These are phyloP conservation scores for Ceratobasidium sp. DNA, from an alignment of 1,284 basidiomycete genomes.

Conservation along the genomic window DNA sequence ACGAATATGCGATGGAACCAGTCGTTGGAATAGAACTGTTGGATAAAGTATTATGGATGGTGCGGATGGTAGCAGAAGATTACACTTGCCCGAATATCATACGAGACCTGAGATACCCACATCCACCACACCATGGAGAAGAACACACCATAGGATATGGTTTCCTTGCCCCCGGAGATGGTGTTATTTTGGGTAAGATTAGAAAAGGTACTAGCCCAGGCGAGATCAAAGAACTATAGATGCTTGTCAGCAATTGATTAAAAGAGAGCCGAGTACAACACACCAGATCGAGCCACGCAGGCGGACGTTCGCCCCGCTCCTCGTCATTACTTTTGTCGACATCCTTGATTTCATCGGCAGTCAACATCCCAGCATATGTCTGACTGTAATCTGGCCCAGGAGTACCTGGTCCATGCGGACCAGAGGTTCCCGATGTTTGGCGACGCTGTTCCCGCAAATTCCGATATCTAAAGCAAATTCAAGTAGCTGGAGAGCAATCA, in stretches of 20 bases:
- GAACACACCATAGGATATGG: conserved; percentile 36
- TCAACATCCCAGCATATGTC: conserved; percentile 23
- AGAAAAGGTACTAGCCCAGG: conserved; percentile 38
- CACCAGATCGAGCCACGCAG: conserved; percentile 37
- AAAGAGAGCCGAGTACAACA: not conserved
- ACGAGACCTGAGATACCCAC: conserved; percentile 38
- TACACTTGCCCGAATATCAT: conserved; percentile 24
- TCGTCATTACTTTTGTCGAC: conserved; percentile 36
- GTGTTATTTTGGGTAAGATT: conserved; percentile 33
- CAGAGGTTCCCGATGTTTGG: not conserved
- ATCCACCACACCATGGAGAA: conserved; percentile 41
- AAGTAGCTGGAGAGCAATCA: not conserved
- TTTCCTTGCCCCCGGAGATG: conserved; percentile 31
- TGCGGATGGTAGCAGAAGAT: no score
- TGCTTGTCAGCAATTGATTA: not conserved
- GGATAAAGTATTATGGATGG: no score
- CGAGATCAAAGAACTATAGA: conserved; percentile 26
- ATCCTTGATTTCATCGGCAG: conserved; percentile 31
- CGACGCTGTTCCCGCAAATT: conserved; percentile 8
- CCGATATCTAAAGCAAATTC: conserved; percentile 13
- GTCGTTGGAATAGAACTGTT: conserved; percentile 41
- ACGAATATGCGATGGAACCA: conserved; percentile 39
- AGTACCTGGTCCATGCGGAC: not conserved
- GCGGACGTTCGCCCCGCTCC: conserved; percentile 34
- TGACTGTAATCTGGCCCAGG: not conserved